A percentile compares a stretch with the other conserved stretches of the same genome.
These are phyloP conservation scores for Hortiboletus campestris DNA, from an alignment of 768 basidiomycete species.

Conservation along the genomic window DNA sequence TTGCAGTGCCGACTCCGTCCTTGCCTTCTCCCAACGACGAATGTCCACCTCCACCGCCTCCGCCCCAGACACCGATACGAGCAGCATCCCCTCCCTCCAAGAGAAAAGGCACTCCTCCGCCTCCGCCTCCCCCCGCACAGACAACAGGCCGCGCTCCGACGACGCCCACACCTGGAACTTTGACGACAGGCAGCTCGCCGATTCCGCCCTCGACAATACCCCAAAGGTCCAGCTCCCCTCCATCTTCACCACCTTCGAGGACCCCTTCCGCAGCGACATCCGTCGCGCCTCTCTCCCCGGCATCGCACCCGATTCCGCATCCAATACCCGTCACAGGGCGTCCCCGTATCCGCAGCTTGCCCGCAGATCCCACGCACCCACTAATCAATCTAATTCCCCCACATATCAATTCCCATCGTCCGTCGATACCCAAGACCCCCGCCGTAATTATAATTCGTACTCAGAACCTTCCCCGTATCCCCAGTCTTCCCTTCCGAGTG, in stretches of 20 bases:
- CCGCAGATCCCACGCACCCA: slow-evolving; percentile 50
- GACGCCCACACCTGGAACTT: slow-evolving; percentile 29
- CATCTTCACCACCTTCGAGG: slow-evolving; percentile 69
- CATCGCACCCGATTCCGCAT: slow-evolving; percentile 47
- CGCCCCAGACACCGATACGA: slow-evolving; percentile 57
- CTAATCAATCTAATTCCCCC: slow-evolving; percentile 31
- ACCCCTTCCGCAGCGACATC: slow-evolving; percentile 49
- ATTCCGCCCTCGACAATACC: slow-evolving; percentile 41
- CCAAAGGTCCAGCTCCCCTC: slow-evolving; percentile 68
- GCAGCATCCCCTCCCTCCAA: slow-evolving; percentile 52
- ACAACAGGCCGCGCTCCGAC: slow-evolving; percentile 40
- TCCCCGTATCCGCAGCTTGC: slow-evolving; percentile 55
- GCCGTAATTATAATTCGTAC: slow-evolving; percentile 33
- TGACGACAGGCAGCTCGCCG: slow-evolving; percentile 40
- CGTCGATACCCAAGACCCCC: slow-evolving; percentile 37
- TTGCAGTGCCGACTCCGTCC: slow-evolving; percentile 43
- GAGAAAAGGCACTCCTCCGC: slow-evolving; percentile 64
- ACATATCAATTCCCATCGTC: slow-evolving; percentile 56
- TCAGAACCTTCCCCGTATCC: slow-evolving; percentile 47
- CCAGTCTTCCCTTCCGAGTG: slow-evolving; percentile 49
- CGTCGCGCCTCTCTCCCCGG: slow-evolving; percentile 67
- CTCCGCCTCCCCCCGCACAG: slow-evolving; percentile 47
- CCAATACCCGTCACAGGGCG: slow-evolving; percentile 46
- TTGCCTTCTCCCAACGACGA: slow-evolving; percentile 57
- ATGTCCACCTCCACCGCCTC: slow-evolving; percentile 80